Percentiles rank a stretch among this genome's conserved stretches.
Evolutionary conservation across 2,329 filamentous ascomycete species (phyloP).

Genomic region (Lojkania enalia): DNA sequence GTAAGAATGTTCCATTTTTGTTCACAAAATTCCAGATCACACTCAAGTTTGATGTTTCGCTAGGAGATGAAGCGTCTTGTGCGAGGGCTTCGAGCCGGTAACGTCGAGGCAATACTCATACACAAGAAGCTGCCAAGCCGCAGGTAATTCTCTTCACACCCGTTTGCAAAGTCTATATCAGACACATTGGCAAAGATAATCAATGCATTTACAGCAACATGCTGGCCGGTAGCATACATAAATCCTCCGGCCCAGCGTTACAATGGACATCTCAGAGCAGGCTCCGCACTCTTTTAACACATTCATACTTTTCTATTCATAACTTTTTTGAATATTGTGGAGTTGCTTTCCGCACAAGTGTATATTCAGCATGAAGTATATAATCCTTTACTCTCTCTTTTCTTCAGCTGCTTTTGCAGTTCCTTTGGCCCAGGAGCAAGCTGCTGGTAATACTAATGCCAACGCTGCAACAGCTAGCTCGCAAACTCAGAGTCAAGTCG

Average conservation of each 20-base stretch:
- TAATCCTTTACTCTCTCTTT: slow-evolving; percentile 39
- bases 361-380: slow-evolving; percentile 40
- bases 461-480: background rate
- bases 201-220: background rate
- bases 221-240: slow-evolving; percentile 8
- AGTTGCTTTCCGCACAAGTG: slow-evolving; percentile 16
- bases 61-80: slow-evolving; percentile 19
- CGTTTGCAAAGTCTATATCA: too few relatives aligned
- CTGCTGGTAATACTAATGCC: slow-evolving; percentile 17
- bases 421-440: slow-evolving; percentile 28
- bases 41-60: background rate
- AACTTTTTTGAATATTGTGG: too few relatives aligned
- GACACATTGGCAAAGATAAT: too few relatives aligned
- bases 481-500: background rate
- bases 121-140: slow-evolving; percentile 24
- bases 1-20: background rate
- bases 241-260: background rate
- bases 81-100: slow-evolving; percentile 14
- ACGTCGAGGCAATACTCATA: slow-evolving; percentile 20
- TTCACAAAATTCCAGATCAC: background rate
- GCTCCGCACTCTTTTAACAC: slow-evolving; percentile 6
- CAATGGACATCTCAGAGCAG: slow-evolving; percentile 6
- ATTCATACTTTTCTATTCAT: slow-evolving; percentile 8
- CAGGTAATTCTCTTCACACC: slow-evolving; percentile 6
- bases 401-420: slow-evolving; percentile 37